Base-by-base conservation (phyloP, 441 rosid species). In the Corymbia calophylla region DNA sequence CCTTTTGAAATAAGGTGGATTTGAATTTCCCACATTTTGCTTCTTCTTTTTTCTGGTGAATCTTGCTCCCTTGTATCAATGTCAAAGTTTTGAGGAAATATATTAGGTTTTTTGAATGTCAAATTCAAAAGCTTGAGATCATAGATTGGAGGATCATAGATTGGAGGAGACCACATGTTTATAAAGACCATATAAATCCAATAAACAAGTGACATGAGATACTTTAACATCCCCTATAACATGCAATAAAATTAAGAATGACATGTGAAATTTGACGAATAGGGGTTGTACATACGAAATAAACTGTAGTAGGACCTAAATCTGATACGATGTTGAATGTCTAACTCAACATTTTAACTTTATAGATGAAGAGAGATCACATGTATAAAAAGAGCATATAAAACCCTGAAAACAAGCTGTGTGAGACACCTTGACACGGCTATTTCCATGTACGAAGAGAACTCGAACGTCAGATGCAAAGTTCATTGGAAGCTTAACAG, bases 281-380 rank as follows among this genome's bases (percentile, higher is more conserved):
- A 4, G 0, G 0, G 9, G 29, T 39, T 3, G 49, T 9, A 21
- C 8, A 73, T 11, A 3, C 5, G 0, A 7, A 73, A 18, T 32
- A 70, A 32, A 70, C 1, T 32, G 0, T 2, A 32, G 1, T 4
- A 9, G 8, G 35, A 18, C 2, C 2, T 70, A 70, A 70, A 70
- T 70, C 6, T 18, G 3, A 35, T 70, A 35, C 8, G 2, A 19
- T 19, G 15, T 70, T 70, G 12, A 70, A 70, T 70, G 27, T 35
- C 2, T 14, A 70, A 5, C 23, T 32, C 27, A 70, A 70, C 32
- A 73, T 2, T 15, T 35, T 73, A 10, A 73, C 3, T 21, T 39
- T 35, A 11, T 73, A 39, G 39, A 1, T 73, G 21, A 73, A 39
- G 3, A 73, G 17, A 73, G 49, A 39, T 73, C 4, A 73, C 3